Base-by-base conservation (phyloP, 1,284 basidiomycete genomes). In the Ceratobasidium sp. region DNA sequence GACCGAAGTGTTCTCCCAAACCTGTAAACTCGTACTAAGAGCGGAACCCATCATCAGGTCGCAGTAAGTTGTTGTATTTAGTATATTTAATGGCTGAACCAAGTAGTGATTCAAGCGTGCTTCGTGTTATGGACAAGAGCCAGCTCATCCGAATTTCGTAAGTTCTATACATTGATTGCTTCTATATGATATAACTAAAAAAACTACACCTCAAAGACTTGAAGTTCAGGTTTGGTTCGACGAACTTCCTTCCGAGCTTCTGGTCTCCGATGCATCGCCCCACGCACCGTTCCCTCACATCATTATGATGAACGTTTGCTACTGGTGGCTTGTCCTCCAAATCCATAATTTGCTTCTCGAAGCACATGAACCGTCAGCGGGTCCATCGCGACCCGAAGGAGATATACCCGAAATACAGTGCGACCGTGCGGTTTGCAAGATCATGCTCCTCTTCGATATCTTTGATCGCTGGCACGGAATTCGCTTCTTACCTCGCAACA, bases 181-280 rank as follows among this genome's bases (percentile, higher is more conserved):
- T 18, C 18, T 26, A 21, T 23, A 36, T 28, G 5, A 36, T 39
- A 39, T 39, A 6, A 14, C 36, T 14, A 18, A 21, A 18, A 18
- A 58, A n/a, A 58, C 39, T 14, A 23, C 3, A 39, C 12, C 10
- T 41, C 30, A 21, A 2, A 58, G 57, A 8, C 16, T 36, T 12
- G 39, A n/a, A 32, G 32, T 58, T 18, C 34, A 58, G 18, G 39
- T 5, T 26, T 58, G 57, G 57, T 16, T 58, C 18, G 30, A 58
- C 21, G 16, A n/a, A 12, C 21, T 58, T 1, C 57, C 57, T 9
- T 32, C 21, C n/a, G 57, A 36, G 21, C 57, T 58, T 36, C 14
- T 21, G 32, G 21, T 39, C 10, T 14, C 32, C 8, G 57, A 58
- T 5, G 3, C 36, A 26, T 84, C 83, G 23, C 16, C 6, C 36